Percentiles rank a stretch among this genome's conserved stretches.
phyloP scores from a whole-genome alignment of 2,329 filamentous ascomycete genomes.

The Penicillium janthinellum region DNA sequence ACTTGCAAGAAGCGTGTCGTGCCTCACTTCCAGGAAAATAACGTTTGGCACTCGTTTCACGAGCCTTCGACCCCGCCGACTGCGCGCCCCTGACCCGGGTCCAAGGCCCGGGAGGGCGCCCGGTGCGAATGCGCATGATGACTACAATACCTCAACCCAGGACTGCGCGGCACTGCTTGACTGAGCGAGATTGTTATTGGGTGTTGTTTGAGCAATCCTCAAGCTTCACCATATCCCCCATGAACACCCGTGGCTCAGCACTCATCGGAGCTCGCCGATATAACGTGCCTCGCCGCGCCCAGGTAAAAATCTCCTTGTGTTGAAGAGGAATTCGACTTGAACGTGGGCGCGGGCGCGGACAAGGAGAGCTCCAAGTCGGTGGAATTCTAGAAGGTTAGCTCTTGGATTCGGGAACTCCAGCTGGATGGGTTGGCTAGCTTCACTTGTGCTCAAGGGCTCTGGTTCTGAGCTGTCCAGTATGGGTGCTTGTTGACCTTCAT shows the following conservation, averaged over 20 bases:
- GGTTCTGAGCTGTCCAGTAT: neutral
- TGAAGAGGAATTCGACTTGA: neutral
- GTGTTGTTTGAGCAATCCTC: neutral
- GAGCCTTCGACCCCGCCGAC: neutral
- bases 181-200: neutral
- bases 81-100: neutral
- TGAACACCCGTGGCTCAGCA: neutral
- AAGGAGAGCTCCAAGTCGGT: neutral
- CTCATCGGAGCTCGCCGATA: neutral
- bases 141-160: neutral
- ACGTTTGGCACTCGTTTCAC: neutral
- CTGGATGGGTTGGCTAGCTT: neutral
- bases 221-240: neutral
- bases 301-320: neutral
- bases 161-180: neutral
- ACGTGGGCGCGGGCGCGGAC: constrained; percentile 8
- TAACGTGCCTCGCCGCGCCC: neutral
- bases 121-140: neutral
- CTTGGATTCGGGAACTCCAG: neutral
- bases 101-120: neutral
- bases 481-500: neutral
- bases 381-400: neutral
- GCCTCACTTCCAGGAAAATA: neutral
- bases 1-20: neutral
- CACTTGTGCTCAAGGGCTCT: constrained; percentile 1